Base-by-base conservation (phyloP, 495 filamentous ascomycete species). In the Lophiostoma macrostomum region DNA sequence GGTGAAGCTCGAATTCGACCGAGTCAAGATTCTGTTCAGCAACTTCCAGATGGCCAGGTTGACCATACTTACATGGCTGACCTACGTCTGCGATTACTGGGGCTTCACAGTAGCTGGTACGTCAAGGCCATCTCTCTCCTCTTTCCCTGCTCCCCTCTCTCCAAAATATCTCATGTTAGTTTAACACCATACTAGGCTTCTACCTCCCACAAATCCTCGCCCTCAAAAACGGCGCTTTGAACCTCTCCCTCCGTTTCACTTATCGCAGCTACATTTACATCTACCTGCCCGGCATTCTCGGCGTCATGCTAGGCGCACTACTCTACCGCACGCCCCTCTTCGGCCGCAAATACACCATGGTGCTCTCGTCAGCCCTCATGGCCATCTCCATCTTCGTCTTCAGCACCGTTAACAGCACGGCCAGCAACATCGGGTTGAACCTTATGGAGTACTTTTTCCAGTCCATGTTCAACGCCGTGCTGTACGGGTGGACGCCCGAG, bases 401-500 rank as follows among this genome's bases (percentile, higher is more conserved):
- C 55, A 58, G 61, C 31, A 56, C 65, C 14, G 67, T 76, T 48
- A 74, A 77, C 48, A 68, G 60, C 23, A 59, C 70, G 27, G 68
- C 69, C 8, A 66, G 65, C 18, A 74, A 75, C 37, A 70, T 76
- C 36, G 71, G 73, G 7, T 48, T 77, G 1, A 75, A 72, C 49
- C 60, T 67, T 0, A 67, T 76, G 67, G 72, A 75, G 52, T 76
- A 76, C 58, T 74, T 76, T 54, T 74, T 77, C 60, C 72, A 77
- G 47, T 66, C 61, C 34, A 73, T 75, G 72, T 76, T 75, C 69
- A 74, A 80, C 47, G 76, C 75, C 11, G 70, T 81, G 4, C 71
- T 80, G 58, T 80, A 80, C 53, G 77, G 76, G 25, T 80, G 76
- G 68, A 80, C 76, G 1, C 76, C 77, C 0, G 77, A 81, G 60